Evolutionary conservation across 139 green algal species (phyloP), one percentile per base, ranked within the genome.

Genomic region (Chlorella sp.): DNA sequence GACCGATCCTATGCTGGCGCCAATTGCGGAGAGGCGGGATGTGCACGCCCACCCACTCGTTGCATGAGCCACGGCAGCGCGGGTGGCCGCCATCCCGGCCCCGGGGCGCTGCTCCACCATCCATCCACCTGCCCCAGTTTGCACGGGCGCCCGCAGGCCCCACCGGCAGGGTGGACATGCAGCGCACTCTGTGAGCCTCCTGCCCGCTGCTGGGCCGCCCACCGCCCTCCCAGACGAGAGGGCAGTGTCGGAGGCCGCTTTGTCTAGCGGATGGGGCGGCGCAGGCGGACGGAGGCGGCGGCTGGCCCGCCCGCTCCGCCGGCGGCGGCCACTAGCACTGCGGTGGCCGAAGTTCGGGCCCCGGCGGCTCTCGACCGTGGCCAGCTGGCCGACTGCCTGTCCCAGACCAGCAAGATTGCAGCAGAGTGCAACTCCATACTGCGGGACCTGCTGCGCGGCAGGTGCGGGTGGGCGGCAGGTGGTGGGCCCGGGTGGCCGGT

Each of bases 381-480:
- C 39, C 51, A 82, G 60, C 74, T 90, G 7, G 86, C 81, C 18
- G 44, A 80, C 21, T 85, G 74, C 67, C 75, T 90, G 26, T 60
- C 26, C 56, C 62, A 81, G 62, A 90, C 86, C 25, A 76, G 41
- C 64, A 85, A 87, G 44, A 87, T 90, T 56, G 86, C 86, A 13
- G 74, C 62, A 23, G 86, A 90, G 74, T 90, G 86, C 82, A 90
- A 90, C 75, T 73, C 55, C 60, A 87, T 90, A 26, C 67, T 90
- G 16, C 80, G 86, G 7, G 86, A 90, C 67, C 76, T 90, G 57
- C 56, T 90, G 56, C 60, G 81, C 20, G 86, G 86, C 38, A 69
- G 86, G 81, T 86, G 55, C 51, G 51, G 51, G 12, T 21, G 25
- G n/a, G n/a, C 64, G 9, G 4, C 13, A 21, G n/a, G 11, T 69